A percentile compares a stretch with the other conserved stretches of the same genome.
Evolutionary conservation across 2,329 filamentous ascomycete species (phyloP).

Genomic region (Pleochaeta shiraiana): DNA sequence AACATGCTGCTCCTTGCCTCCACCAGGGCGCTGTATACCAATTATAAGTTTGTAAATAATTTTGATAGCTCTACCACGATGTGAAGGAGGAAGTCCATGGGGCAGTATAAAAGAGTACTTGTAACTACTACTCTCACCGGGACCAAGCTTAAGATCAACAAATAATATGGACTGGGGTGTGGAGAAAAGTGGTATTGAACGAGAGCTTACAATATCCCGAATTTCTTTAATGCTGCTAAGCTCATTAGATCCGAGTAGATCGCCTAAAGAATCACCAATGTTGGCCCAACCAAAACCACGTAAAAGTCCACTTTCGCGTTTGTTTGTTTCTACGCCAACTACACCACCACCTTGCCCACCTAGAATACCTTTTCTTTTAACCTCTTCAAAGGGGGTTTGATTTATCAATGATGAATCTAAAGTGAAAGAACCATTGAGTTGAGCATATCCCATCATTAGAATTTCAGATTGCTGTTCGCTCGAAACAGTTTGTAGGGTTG

Average conservation of each 20-base stretch:
- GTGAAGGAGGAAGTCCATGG: slow-evolving; percentile 70
- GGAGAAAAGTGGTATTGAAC: slow-evolving; percentile 74
- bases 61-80: slow-evolving; percentile 85
- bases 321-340: slow-evolving; percentile 51
- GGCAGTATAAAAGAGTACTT: slow-evolving; percentile 76
- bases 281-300: slow-evolving; percentile 73
- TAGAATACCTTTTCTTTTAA: slow-evolving; percentile 83
- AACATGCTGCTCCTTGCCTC: slow-evolving; percentile 57
- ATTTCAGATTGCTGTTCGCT: slow-evolving; percentile 40
- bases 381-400: slow-evolving; percentile 76
- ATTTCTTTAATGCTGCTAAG: slow-evolving; percentile 91
- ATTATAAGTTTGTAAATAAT: slow-evolving; percentile 81
- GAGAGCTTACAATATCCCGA: slow-evolving; percentile 67
- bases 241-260: slow-evolving; percentile 67
- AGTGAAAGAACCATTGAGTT: slow-evolving; percentile 79
- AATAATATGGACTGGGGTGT: slow-evolving; percentile 93
- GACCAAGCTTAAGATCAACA: slow-evolving; percentile 69
- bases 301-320: slow-evolving; percentile 58
- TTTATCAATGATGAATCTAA: slow-evolving; percentile 84
- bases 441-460: slow-evolving; percentile 95
- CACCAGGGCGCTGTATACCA: slow-evolving; percentile 70
- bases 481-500: too few species aligned
- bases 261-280: slow-evolving; percentile 70
- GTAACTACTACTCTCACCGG: slow-evolving; percentile 73
- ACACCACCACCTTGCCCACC: slow-evolving; percentile 75